phyloP scores from a whole-genome alignment of 768 basidiomycete genomes.

The Clathrus columnatus region DNA sequence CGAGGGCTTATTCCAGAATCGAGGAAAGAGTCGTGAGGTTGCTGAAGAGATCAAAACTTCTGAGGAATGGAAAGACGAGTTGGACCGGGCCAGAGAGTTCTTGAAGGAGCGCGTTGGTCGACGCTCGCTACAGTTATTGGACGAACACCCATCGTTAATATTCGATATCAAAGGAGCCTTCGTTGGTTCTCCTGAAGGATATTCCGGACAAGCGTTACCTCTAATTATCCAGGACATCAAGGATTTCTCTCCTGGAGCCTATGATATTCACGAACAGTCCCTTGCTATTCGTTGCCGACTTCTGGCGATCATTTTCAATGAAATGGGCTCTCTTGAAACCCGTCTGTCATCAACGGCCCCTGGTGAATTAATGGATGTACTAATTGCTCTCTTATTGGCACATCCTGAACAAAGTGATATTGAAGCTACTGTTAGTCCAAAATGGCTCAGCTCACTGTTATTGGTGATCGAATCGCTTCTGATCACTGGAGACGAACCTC shows the following conservation, averaged over 20 bases:
- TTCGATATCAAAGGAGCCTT: conserved; percentile 85
- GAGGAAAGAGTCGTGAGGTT: conserved; percentile 17
- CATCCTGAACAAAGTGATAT: conserved; percentile 40
- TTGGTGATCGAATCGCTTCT: conserved; percentile 82
- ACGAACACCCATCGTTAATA: conserved; percentile 78
- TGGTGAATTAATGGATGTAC: conserved; percentile 56
- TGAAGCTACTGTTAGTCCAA: conserved; percentile 53
- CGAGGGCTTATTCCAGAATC: conserved; percentile 20
- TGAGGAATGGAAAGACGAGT: conserved; percentile 56
- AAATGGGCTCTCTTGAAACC: conserved; percentile 53
- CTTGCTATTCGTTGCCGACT: conserved; percentile 78
- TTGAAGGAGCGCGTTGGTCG: conserved; percentile 56
- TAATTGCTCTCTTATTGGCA: conserved; percentile 60
- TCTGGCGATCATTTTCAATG: conserved; percentile 74
- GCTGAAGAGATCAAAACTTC: conserved; percentile 34
- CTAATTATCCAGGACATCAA: conserved; percentile 74
- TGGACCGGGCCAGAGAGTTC: conserved; percentile 58
- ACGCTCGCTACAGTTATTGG: conserved; percentile 70
- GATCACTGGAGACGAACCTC: conserved; percentile 65
- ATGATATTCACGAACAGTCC: conserved; percentile 65
- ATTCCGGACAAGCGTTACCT: conserved; percentile 58
- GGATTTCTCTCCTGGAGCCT: conserved; percentile 51
- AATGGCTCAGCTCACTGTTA: conserved; percentile 82
- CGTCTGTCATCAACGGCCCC: conserved; percentile 21
- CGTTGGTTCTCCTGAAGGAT: conserved; percentile 48